phyloP scores from a whole-genome alignment of 768 basidiomycete genomes.

The Ramaria sp. region DNA sequence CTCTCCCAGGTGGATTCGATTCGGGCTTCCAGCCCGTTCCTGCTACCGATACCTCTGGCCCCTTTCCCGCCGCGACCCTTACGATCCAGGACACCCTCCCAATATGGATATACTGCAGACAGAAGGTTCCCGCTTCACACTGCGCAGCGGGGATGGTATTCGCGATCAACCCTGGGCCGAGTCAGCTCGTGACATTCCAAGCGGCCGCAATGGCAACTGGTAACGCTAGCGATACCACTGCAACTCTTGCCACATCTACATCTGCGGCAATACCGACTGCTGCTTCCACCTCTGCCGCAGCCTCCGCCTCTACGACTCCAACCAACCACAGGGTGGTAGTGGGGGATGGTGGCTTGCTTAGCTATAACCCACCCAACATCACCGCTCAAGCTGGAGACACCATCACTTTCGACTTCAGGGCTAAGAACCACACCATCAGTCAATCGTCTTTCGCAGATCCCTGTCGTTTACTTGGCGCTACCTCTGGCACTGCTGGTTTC shows the following conservation, averaged over 20 bases:
- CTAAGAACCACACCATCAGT: slow-evolving; percentile 23
- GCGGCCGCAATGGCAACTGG: slow-evolving; percentile 7
- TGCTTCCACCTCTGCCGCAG: slow-evolving; percentile 23
- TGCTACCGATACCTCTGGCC: slow-evolving; percentile 25
- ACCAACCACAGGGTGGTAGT: slow-evolving; percentile 31
- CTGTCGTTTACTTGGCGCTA: slow-evolving; percentile 29
- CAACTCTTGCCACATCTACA: slow-evolving; percentile 20
- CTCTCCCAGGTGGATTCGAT: slow-evolving; percentile 11
- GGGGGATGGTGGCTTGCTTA: slow-evolving; percentile 24
- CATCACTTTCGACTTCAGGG: slow-evolving; percentile 38
- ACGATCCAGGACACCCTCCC: slow-evolving; percentile 22
- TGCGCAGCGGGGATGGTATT: slow-evolving; percentile 58
- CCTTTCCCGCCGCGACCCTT: slow-evolving; percentile 36
- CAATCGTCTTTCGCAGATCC: slow-evolving; percentile 21
- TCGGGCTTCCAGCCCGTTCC: slow-evolving; percentile 23
- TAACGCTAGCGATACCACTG: background rate
- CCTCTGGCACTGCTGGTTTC: slow-evolving; percentile 31
- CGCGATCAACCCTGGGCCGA: slow-evolving; percentile 45
- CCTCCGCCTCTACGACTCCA: slow-evolving; percentile 14
- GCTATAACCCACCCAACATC: slow-evolving; percentile 35
- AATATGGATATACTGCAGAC: slow-evolving; percentile 36
- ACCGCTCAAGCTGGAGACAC: slow-evolving; percentile 37
- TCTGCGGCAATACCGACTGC: slow-evolving; percentile 31
- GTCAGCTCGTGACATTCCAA: slow-evolving; percentile 1
- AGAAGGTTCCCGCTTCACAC: slow-evolving; percentile 30